Evolutionary conservation across 2,329 filamentous ascomycete genomes (phyloP).

Genomic region (Cladosporium austrohemisphaericum): DNA sequence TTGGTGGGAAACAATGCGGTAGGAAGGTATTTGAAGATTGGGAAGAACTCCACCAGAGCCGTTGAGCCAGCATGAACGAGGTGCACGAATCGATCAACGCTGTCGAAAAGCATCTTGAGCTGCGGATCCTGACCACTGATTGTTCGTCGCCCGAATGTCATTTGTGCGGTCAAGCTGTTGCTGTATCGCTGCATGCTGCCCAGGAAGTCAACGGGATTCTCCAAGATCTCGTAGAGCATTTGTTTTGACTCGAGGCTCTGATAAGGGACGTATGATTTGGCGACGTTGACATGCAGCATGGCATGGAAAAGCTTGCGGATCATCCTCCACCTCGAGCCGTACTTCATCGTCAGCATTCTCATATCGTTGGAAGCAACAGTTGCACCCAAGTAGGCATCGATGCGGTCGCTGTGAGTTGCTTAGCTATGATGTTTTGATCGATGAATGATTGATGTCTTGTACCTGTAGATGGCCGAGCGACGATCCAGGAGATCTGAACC

Average conservation of each 20-base stretch:
- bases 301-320: slow-evolving; percentile 40
- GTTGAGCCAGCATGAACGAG: slow-evolving; percentile 40
- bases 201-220: slow-evolving; percentile 39
- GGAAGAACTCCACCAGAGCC: slow-evolving; percentile 45
- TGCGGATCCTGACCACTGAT: slow-evolving; percentile 39
- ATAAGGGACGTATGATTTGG: slow-evolving; percentile 48
- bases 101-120: slow-evolving; percentile 41
- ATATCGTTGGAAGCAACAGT: slow-evolving; percentile 12
- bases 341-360: slow-evolving; percentile 18
- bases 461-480: slow-evolving; percentile 19
- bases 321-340: slow-evolving; percentile 32
- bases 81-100: slow-evolving; percentile 39
- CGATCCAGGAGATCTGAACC: slow-evolving; percentile 31
- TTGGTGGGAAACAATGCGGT: slow-evolving; percentile 26
- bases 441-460: neutral
- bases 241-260: slow-evolving; percentile 54
- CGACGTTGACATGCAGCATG: slow-evolving; percentile 45
- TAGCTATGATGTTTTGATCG: neutral
- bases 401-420: slow-evolving; percentile 3
- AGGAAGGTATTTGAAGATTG: slow-evolving; percentile 42
- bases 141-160: slow-evolving; percentile 43
- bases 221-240: slow-evolving; percentile 48
- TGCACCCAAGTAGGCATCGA: slow-evolving; percentile 13
- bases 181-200: slow-evolving; percentile 48
- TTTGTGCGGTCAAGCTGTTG: slow-evolving; percentile 46